Base-by-base conservation (phyloP, 2,329 filamentous ascomycete genomes). In the Arthrobotrys pseudoclavata region DNA sequence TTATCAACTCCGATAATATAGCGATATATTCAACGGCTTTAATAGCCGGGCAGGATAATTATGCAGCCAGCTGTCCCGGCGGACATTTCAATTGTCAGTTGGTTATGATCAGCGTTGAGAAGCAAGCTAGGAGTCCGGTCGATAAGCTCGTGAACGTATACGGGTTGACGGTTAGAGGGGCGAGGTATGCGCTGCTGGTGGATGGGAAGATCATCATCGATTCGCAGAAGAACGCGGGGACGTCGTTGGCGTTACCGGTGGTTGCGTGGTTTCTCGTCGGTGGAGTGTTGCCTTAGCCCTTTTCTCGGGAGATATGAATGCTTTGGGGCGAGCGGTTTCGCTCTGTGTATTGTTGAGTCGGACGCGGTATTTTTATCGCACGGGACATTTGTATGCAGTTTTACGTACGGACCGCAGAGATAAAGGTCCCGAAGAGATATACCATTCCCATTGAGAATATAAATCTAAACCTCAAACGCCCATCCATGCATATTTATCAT, bases 141-240 rank as follows among this genome's bases (percentile, higher is more conserved):
- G 26, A 69, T 29, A 69, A 69, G 20, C 48, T 50, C 42, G 45
- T 50, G 1, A 62, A 52, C 62, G 53, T 69, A 12, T 29, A 62
- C n/a, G 67, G 53, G 18, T 37, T 69, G 53, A 69, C 67, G 45
- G 53, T 42, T 22, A 61, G 45, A 12, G 55, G 67, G 7, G 40
- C 67, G 4, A 69, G 53, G 45, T 62, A 69, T 52, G 55, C 50
- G 4, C 47, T 69, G 9, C n/a, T 52, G 22, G 26, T 69, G 18
- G 67, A 62, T 42, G 53, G 53, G 3, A 69, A 69, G 37, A 55
- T 62, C 15, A 62, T 69, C 29, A 62, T 69, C 15, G 67, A 69
- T 52, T 69, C 67, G 20, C 53, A 69, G 45, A 15, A 60, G 24
- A 69, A 69, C 53, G 67, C 67, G n/a, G 67, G 67, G 2, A 69